Evolutionary conservation across 305 asterid species (phyloP).

Genomic region (Fraxinus sp.): DNA sequence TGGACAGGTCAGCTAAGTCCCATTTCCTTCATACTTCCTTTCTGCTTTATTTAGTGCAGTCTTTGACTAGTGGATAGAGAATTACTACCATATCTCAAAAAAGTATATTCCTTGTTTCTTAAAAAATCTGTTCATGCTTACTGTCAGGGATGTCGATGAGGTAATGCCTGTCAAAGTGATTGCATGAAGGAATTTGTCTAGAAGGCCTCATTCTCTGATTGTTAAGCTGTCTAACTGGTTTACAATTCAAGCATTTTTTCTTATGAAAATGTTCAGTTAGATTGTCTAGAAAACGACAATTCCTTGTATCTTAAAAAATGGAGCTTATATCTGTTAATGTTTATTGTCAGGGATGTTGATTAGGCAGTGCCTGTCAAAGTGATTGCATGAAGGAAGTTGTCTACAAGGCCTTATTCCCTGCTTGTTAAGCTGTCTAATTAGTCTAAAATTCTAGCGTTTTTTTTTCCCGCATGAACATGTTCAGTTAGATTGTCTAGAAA

Average conservation of each 20-base stretch:
- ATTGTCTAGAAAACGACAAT: background rate
- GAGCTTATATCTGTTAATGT: background rate
- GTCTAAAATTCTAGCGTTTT: too few species aligned
- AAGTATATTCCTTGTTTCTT: background rate
- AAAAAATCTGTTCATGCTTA: background rate
- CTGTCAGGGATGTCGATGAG: background rate
- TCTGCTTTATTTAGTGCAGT: slow-evolving; percentile 11
- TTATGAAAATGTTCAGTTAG: background rate
- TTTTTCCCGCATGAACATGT: too few species aligned
- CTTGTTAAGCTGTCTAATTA: background rate
- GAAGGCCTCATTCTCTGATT: background rate
- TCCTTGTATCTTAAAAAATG: background rate
- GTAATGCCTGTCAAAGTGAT: slow-evolving; percentile 4
- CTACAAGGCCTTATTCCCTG: background rate
- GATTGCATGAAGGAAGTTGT: background rate
- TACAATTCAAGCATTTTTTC: background rate
- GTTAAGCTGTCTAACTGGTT: background rate
- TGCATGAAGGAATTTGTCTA: background rate
- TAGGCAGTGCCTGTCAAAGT: slow-evolving; percentile 1
- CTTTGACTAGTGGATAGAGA: background rate
- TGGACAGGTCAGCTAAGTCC: slow-evolving; percentile 58
- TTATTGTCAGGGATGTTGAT: background rate
- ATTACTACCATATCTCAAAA: background rate
- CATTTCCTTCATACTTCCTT: background rate
- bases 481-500: too few species aligned